Evolutionary conservation across 352 stramenopile species (phyloP).

Genomic region (Phytophthora capsici): DNA sequence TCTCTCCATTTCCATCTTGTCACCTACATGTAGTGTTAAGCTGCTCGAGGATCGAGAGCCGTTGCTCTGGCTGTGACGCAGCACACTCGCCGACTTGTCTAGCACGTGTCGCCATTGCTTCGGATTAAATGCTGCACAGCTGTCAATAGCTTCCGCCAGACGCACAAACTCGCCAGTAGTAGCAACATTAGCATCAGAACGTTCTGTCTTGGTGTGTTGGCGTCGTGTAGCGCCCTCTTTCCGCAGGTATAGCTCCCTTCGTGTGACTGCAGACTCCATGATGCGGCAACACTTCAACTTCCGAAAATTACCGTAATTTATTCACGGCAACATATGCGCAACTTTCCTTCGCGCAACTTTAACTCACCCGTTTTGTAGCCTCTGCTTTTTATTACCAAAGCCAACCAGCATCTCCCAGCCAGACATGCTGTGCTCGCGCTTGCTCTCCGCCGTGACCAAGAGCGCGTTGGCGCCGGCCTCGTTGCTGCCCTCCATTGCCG

Average conservation of each 20-base stretch:
- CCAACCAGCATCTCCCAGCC: constrained; percentile 15
- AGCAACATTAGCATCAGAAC: background rate
- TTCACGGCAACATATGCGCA: constrained; percentile 7
- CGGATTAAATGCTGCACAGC: constrained; percentile 64
- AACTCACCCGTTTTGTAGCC: constrained; percentile 2
- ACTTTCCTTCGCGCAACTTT: too few species aligned
- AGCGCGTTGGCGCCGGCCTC: constrained; percentile 43
- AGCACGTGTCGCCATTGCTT: constrained; percentile 62
- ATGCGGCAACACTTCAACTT: constrained; percentile 21
- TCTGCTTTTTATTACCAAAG: constrained; percentile 20
- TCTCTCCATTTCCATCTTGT: background rate
- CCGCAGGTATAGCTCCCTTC: background rate
- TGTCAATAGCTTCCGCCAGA: constrained; percentile 50
- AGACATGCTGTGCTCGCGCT: constrained; percentile 46
- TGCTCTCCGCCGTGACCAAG: constrained; percentile 42
- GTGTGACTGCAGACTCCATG: constrained; percentile 13
- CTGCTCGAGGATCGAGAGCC: background rate
- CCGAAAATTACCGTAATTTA: background rate
- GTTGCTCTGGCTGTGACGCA: constrained; percentile 16
- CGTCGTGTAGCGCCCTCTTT: background rate
- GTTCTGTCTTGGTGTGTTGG: background rate
- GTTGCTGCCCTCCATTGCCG: constrained; percentile 35
- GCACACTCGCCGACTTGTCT: constrained; percentile 39
- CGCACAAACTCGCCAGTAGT: constrained; percentile 46
- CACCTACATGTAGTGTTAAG: background rate